These are phyloP conservation scores for Solanum neorickii DNA, from an alignment of 257 asterid species.

Conservation along the genomic window DNA sequence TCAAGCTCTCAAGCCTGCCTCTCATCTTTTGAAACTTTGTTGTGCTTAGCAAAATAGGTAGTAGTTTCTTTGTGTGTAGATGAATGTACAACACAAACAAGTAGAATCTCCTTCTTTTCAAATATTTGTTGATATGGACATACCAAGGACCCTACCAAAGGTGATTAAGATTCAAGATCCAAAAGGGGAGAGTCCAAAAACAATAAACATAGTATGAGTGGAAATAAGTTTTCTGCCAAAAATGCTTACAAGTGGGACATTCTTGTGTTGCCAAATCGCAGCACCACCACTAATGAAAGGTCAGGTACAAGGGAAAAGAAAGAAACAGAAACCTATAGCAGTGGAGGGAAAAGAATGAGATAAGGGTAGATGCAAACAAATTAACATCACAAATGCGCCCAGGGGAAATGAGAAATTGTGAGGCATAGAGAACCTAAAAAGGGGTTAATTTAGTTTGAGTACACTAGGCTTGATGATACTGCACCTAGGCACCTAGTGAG, in stretches of 20 bases:
- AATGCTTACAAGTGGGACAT: not conserved
- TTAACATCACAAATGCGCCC: too few relatives aligned
- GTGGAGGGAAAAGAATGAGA: too few relatives aligned
- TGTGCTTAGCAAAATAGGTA: not conserved
- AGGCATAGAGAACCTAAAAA: too few relatives aligned
- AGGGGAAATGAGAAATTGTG: too few relatives aligned
- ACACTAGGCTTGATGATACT: too few relatives aligned
- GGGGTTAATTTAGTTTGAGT: too few relatives aligned
- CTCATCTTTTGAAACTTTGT: not conserved
- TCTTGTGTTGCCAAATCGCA: not conserved
- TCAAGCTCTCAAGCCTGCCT: not conserved
- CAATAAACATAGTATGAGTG: not conserved
- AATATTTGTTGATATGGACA: not conserved
- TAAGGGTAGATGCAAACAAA: too few relatives aligned
- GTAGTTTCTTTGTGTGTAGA: not conserved
- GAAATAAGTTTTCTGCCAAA: not conserved
- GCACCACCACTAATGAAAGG: not conserved
- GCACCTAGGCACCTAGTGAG: too few relatives aligned
- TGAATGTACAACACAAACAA: not conserved
- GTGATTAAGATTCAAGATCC: not conserved
- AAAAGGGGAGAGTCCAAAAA: not conserved
- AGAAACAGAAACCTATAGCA: too few relatives aligned
- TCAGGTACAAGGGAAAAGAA: not conserved
- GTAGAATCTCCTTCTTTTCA: not conserved
- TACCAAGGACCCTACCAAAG: not conserved